Evolutionary conservation across 495 filamentous ascomycete species (phyloP).

Genomic region (Penicillium riverlandense): DNA sequence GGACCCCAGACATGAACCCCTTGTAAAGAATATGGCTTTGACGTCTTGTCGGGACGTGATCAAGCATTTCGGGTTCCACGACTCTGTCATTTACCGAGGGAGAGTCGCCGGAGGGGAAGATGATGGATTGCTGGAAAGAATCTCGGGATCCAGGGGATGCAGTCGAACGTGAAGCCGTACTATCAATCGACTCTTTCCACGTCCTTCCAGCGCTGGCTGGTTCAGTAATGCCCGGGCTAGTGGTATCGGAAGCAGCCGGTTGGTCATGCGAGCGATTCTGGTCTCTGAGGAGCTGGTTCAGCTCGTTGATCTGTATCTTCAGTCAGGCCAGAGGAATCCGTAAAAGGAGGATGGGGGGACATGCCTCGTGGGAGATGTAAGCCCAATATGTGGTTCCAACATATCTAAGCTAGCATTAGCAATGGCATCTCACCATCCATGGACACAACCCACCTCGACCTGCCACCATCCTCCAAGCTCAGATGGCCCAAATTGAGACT

Average conservation of each 20-base stretch:
- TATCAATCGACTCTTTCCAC: constrained; percentile 19
- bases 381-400: constrained; percentile 48
- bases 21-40: constrained; percentile 42
- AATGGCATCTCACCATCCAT: not conserved
- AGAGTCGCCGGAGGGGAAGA: constrained; percentile 32
- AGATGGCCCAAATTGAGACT: constrained; percentile 41
- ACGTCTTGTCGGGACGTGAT: constrained; percentile 35
- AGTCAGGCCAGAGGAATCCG: not conserved
- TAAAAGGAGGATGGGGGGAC: not conserved
- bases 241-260: constrained; percentile 9
- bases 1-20: constrained; percentile 41
- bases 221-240: constrained; percentile 14
- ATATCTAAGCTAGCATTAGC: constrained; percentile 28
- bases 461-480: constrained; percentile 39
- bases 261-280: constrained; percentile 34
- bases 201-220: constrained; percentile 4
- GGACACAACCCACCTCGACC: constrained; percentile 28
- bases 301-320: constrained; percentile 33
- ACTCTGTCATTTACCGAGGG: constrained; percentile 25
- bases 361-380: constrained; percentile 44
- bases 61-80: constrained; percentile 39
- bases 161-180: constrained; percentile 1
- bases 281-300: constrained; percentile 38
- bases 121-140: constrained; percentile 30
- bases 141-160: constrained; percentile 4